Evolutionary conservation across 345 rosid species (phyloP).

Genomic region (Geranium brycei): DNA sequence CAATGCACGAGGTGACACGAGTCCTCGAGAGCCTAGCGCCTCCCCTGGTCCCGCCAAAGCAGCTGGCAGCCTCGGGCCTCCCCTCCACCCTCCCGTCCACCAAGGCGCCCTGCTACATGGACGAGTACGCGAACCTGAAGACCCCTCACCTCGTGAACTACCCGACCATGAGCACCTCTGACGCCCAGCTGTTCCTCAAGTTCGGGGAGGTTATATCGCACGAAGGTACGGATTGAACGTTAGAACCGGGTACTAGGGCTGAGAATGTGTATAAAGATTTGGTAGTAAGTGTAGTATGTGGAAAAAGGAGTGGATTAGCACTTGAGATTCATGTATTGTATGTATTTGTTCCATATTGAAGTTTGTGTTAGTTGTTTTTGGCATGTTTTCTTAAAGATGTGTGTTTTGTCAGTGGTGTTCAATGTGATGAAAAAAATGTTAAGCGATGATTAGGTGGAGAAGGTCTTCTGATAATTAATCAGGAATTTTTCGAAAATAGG

Average conservation of each 20-base stretch:
- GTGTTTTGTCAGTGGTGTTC: no score
- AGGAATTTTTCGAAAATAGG: no score
- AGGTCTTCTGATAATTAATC: no score
- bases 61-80: slow-evolving; percentile 15
- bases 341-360: no score
- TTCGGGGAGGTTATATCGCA: slow-evolving; percentile 94
- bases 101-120: slow-evolving; percentile 46
- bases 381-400: no score
- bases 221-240: slow-evolving; percentile 27
- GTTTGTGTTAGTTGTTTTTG: no score
- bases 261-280: slow-evolving; percentile 10
- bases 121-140: slow-evolving; percentile 83
- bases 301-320: not conserved
- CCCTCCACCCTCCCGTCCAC: slow-evolving; percentile 21
- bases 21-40: slow-evolving; percentile 61
- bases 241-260: slow-evolving; percentile 1
- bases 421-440: no score
- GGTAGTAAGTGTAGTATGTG: slow-evolving; percentile 13
- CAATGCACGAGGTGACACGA: slow-evolving; percentile 82
- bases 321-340: no score
- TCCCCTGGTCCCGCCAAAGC: slow-evolving; percentile 27
- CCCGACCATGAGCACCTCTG: slow-evolving; percentile 92
- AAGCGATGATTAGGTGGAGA: no score
- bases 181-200: slow-evolving; percentile 79
- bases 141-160: slow-evolving; percentile 65